These are phyloP conservation scores for Raffaelea albimanens DNA, from an alignment of 2,329 filamentous ascomycete genomes.

Conservation along the genomic window DNA sequence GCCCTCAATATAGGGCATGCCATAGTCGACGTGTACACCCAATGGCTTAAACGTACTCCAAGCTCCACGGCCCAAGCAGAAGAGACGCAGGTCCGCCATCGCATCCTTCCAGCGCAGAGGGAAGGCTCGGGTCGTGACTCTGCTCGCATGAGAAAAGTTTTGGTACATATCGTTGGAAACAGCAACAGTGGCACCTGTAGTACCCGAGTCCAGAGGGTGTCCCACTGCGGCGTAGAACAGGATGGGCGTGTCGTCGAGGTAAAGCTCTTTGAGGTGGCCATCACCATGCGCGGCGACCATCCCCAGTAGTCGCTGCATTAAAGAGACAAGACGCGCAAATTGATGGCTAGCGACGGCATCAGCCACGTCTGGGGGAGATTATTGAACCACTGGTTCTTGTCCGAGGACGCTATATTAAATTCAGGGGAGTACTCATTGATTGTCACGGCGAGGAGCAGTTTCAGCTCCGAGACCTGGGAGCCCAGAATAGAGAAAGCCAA, in stretches of 20 bases:
- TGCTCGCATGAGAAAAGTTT: not conserved
- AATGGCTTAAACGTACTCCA: too few species aligned
- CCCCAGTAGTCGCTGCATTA: not conserved
- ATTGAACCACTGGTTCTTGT: not conserved
- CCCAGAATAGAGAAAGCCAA: not conserved
- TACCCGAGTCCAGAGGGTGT: not conserved
- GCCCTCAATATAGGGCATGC: too few species aligned
- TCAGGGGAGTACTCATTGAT: not conserved
- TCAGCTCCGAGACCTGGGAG: not conserved
- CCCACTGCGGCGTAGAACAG: not conserved
- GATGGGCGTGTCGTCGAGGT: not conserved
- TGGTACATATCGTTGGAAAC: not conserved
- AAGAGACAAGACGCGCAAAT: not conserved
- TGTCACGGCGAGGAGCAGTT: not conserved
- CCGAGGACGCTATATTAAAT: not conserved
- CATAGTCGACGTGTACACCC: too few species aligned
- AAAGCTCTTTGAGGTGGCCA: not conserved
- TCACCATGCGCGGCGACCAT: not conserved
- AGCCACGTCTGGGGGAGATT: not conserved
- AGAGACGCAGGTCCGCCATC: not conserved
- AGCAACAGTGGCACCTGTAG: not conserved
- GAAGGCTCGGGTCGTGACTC: too few species aligned
- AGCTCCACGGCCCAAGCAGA: not conserved
- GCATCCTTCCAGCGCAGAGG: not conserved
- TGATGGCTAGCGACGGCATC: not conserved